Conservation (phyloP, 306 rosid species). For the Glycyrrhiza uralensis region DNA sequence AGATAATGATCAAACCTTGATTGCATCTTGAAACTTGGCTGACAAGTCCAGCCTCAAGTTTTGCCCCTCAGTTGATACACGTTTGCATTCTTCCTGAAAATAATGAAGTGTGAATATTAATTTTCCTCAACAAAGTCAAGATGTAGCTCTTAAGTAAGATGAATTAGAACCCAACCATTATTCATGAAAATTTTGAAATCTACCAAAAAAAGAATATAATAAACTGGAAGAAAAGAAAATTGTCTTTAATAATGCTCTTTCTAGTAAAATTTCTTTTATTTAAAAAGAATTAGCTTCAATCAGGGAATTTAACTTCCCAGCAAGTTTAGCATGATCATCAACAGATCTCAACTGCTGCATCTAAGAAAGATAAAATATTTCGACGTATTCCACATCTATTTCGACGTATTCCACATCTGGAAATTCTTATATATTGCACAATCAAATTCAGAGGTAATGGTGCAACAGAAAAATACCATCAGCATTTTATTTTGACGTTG, state of each 20-base stretch:
- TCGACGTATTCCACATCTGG: not conserved
- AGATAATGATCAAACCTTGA: conserved; percentile 54
- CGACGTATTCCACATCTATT: not conserved
- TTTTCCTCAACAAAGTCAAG: conserved; percentile 14
- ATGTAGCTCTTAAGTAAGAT: not conserved
- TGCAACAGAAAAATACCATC: conserved; percentile 58
- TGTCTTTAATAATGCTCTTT: too few relatives aligned
- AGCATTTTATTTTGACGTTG: conserved; percentile 93
- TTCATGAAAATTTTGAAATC: not conserved
- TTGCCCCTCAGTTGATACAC: conserved; percentile 93
- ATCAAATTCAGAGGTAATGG: conserved; percentile 29
- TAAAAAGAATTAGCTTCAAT: not conserved
- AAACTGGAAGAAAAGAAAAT: not conserved
- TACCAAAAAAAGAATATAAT: not conserved
- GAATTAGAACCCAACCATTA: conserved; percentile 10
- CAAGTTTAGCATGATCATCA: conserved; percentile 10
- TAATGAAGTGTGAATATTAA: conserved; percentile 17
- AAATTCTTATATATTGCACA: not conserved
- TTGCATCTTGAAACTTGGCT: conserved; percentile 91
- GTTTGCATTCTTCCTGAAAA: conserved; percentile 91
- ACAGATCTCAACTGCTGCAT: not conserved
- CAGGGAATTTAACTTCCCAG: not conserved
- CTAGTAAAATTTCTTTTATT: not conserved
- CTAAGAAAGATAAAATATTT: not conserved
- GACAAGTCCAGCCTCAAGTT: conserved; percentile 84